phyloP scores from a whole-genome alignment of 2,329 filamentous ascomycete genomes.

The Aureobasidium sp. region DNA sequence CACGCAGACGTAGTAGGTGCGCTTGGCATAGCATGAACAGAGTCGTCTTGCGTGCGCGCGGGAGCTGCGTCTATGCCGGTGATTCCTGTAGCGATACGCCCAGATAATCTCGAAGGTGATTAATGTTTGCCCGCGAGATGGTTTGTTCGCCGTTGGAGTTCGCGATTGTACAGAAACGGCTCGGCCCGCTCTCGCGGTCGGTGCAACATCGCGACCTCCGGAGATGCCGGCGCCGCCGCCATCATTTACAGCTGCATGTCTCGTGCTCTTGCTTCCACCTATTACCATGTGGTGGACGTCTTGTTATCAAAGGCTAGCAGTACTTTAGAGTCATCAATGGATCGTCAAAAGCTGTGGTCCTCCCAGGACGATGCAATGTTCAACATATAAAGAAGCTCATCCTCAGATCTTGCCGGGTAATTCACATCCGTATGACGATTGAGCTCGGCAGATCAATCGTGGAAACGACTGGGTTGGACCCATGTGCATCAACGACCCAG shows the following conservation, averaged over 20 bases:
- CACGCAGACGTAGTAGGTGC: not conserved
- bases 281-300: not conserved
- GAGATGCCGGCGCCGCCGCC: not conserved
- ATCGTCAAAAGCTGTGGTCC: not conserved
- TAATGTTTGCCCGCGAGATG: slow-evolving; percentile 3
- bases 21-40: slow-evolving; percentile 10
- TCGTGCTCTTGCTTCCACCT: not conserved
- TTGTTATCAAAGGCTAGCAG: too few relatives aligned
- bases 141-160: not conserved
- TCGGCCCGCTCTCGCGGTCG: not conserved
- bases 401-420: not conserved
- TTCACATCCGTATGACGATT: not conserved
- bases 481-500: not conserved
- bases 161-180: not conserved
- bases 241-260: not conserved
- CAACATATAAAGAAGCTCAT: not conserved
- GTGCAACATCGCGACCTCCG: not conserved
- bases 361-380: too few relatives aligned
- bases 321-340: too few relatives aligned
- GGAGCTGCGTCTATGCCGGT: not conserved
- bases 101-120: not conserved
- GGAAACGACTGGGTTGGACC: not conserved
- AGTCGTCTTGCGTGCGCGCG: not conserved
- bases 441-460: not conserved
- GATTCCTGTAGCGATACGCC: not conserved